Percentiles rank a stretch among this genome's conserved stretches.
These are phyloP conservation scores for Sugiyamaella valdiviana DNA, from an alignment of 805 yeast species.

Conservation along the genomic window DNA sequence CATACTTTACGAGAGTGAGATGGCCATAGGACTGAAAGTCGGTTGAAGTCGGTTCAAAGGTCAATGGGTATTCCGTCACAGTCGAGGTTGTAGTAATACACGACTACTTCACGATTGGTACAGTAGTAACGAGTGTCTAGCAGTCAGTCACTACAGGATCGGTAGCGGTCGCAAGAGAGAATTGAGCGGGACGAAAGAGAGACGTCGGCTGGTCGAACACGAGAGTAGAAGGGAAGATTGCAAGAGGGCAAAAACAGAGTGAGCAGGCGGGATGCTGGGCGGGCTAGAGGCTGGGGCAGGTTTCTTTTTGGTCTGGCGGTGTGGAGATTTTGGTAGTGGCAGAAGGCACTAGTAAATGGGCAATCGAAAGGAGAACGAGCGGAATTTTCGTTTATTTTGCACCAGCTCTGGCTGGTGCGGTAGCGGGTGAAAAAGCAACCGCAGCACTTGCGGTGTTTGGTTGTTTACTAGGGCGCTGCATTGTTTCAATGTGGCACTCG, in stretches of 20 bases:
- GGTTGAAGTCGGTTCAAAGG: too few relatives aligned
- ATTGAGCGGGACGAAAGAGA: too few relatives aligned
- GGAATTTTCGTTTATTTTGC: not conserved
- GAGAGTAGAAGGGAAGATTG: too few relatives aligned
- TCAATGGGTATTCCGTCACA: too few relatives aligned
- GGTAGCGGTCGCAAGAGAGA: too few relatives aligned
- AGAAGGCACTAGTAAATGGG: too few relatives aligned
- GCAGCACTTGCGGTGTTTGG: not conserved
- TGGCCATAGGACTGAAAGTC: not conserved
- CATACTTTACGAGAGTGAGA: constrained; percentile 4
- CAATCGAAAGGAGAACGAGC: not conserved
- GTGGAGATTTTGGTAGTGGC: too few relatives aligned
- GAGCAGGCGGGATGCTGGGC: not conserved
- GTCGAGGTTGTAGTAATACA: too few relatives aligned
- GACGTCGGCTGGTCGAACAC: too few relatives aligned
- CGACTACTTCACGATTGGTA: too few relatives aligned
- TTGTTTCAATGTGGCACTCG: not conserved
- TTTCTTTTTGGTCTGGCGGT: not conserved
- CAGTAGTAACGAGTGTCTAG: too few relatives aligned
- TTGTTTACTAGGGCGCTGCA: not conserved
- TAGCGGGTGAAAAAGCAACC: not conserved
- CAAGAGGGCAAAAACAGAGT: not conserved
- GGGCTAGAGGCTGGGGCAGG: not conserved
- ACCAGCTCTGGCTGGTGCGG: not conserved
- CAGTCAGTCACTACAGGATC: too few relatives aligned